Base-by-base conservation (phyloP, 169 alveolate species). In the Plasmodium reichenowi region DNA sequence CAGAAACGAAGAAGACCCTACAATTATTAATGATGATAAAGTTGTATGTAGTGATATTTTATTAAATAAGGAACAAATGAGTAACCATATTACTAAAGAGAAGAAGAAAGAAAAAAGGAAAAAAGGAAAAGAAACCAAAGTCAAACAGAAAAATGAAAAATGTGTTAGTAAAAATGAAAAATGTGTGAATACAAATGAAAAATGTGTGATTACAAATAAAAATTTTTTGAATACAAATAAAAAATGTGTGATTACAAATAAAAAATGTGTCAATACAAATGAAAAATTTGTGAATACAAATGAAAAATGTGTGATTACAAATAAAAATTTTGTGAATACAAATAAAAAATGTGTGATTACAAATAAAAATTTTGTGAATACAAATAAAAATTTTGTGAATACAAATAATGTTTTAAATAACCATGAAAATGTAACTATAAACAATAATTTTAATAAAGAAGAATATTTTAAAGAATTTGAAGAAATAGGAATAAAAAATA, bases 401-500 rank as follows among this genome's bases (percentile, higher is more conserved):
- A 26, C 17, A 26, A 45, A 12, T 26, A 71, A 48, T 47, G 54
- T 66, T 13, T 26, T 15, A 56, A 56, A 56, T 17, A 12, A 17
- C 10, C 64, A 56, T 56, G 64, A 17, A 56, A 56, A 56, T 56
- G 64, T 12, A 13, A 56, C 3, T 22, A 54, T 80, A 22, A 58
- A 48, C 9, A 52, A 12, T 15, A 56, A 68, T 60, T 68, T 68
- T 38, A 80, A 48, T 38, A 68, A 80, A 62, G 90, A 80, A 26
- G 62, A 80, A 4, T 80, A 80, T 29, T 80, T 68, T 60, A 80
- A 68, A 50, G 67, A 80, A 58, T 80, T 68, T 67, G 48, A 80
- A 68, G 22, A 67, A 24, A 80, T 80, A 80, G 59, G 90, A 8
- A n/a, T 54, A 50, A 80, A 68, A 71, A 52, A 60, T 56, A 68